Conservation (phyloP, 2,329 filamentous ascomycete species). For the Boeremia exigua region DNA sequence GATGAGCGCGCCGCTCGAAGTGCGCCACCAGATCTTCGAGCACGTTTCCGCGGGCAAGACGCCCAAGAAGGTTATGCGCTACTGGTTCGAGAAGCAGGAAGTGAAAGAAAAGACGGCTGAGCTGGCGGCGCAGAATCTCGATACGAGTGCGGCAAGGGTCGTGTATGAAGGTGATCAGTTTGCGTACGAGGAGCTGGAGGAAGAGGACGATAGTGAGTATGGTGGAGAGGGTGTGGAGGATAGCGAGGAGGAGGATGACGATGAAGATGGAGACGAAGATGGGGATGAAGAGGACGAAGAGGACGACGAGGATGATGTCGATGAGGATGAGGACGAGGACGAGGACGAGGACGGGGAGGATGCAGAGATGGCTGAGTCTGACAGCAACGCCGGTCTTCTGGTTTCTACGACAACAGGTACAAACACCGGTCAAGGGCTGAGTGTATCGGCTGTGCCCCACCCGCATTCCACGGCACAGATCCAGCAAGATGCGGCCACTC, state of each 20-base stretch:
- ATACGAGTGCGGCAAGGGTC: constrained; percentile 11
- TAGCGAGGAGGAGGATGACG: constrained; percentile 19
- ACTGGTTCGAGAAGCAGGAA: constrained; percentile 47
- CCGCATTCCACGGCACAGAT: neutral
- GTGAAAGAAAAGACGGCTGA: constrained; percentile 25
- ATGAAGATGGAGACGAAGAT: constrained; percentile 17
- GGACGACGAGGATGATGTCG: constrained; percentile 2
- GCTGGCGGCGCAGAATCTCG: constrained; percentile 16
- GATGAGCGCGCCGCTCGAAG: constrained; percentile 39
- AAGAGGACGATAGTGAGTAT: neutral
- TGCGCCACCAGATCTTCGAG: constrained; percentile 41
- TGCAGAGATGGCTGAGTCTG: neutral
- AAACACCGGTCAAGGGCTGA: neutral
- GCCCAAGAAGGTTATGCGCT: constrained; percentile 36
- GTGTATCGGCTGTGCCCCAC: neutral
- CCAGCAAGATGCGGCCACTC: neutral
- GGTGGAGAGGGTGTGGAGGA: constrained; percentile 12
- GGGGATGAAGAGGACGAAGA: constrained; percentile 17
- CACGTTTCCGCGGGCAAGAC: constrained; percentile 23
- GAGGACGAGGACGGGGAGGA: neutral
- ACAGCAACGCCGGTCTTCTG: neutral
- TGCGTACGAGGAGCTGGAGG: constrained; percentile 6
- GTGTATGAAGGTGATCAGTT: constrained; percentile 18
- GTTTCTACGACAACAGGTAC: too few relatives aligned
- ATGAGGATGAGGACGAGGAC: neutral